Evolutionary conservation across 306 rosid genomes (phyloP), one percentile per base, ranked within the genome.

Genomic region (Senna tora): DNA sequence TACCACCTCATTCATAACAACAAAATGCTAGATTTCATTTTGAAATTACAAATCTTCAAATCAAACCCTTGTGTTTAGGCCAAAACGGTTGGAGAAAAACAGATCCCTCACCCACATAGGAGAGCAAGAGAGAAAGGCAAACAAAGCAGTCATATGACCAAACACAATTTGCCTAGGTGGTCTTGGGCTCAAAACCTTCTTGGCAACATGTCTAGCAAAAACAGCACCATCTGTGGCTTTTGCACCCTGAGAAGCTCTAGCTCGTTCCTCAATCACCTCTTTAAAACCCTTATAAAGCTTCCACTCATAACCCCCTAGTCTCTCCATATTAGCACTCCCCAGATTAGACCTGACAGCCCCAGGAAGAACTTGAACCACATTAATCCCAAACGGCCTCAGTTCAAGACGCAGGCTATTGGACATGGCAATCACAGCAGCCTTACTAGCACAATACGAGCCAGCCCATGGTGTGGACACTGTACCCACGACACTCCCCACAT

Each of bases 401-500:
- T 93, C 96, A 30, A 93, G 65, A 3, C 96, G 78, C 78, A 90
- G 60, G 22, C 80, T 77, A 61, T 87, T 57, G 17, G 97, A 76
- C 84, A 93, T 81, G 20, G 96, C 92, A 25, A 87, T 90, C 43
- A 87, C 86, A 0, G 83, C 77, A 7, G 96, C 96, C 64, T 87
- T 93, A 42, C 83, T 91, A 15, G 89, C 83, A 66, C 97, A 93
- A 30, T 87, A 89, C 20, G 96, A 78, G 21, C 97, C 98, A 3
- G 90, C 89, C 97, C 98, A 93, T 0, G 98, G 98, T 0, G 96
- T 93, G 5, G 98, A 61, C 19, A 83, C 89, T 4, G 50, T 61
- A 0, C 96, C 97, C 0, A 90, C 98, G 0, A 88, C 69, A 11
- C 96, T 93, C 0, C 96, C 97, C 13, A 93, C 50, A 43, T 93